Percentiles rank a stretch among this genome's conserved stretches.
These are phyloP conservation scores for Phytophthora lateralis DNA, from an alignment of 352 stramenopile species.

Conservation along the genomic window DNA sequence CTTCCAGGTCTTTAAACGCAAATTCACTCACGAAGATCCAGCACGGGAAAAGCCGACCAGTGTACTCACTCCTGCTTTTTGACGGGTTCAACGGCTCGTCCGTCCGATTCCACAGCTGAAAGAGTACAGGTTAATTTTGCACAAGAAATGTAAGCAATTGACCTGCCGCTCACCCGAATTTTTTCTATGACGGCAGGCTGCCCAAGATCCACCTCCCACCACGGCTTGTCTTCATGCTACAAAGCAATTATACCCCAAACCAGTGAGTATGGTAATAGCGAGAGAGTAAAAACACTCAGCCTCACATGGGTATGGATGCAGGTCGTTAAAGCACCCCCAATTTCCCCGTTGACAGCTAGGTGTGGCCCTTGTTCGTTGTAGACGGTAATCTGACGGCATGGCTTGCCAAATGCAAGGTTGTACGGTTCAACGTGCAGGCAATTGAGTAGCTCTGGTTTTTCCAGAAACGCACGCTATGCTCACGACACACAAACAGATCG, in stretches of 20 bases:
- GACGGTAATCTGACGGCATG: constrained; percentile 83
- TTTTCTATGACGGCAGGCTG: constrained; percentile 78
- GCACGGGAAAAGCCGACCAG: constrained; percentile 86
- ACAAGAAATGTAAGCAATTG: neutral
- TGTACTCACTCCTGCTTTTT: constrained; percentile 77
- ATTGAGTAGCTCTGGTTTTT: constrained; percentile 72
- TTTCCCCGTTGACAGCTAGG: constrained; percentile 86
- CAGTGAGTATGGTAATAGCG: neutral
- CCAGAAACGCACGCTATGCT: constrained; percentile 64
- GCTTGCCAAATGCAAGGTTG: constrained; percentile 87
- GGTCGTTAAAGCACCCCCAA: constrained; percentile 63
- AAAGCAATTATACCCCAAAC: neutral
- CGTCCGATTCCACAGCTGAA: constrained; percentile 89
- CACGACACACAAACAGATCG: constrained; percentile 6
- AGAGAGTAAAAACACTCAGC: neutral
- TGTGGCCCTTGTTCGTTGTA: constrained; percentile 90
- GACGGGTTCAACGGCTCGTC: constrained; percentile 87
- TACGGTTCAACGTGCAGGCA: constrained; percentile 88
- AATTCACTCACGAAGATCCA: constrained; percentile 93
- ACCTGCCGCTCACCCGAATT: constrained; percentile 52
- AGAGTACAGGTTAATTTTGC: constrained; percentile 50
- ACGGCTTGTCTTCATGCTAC: constrained; percentile 90
- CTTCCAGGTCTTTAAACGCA: constrained; percentile 81
- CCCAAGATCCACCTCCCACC: constrained; percentile 93
- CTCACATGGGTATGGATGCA: constrained; percentile 90